Conservation (phyloP, 2,329 filamentous ascomycete species). For the Chalara sp. region DNA sequence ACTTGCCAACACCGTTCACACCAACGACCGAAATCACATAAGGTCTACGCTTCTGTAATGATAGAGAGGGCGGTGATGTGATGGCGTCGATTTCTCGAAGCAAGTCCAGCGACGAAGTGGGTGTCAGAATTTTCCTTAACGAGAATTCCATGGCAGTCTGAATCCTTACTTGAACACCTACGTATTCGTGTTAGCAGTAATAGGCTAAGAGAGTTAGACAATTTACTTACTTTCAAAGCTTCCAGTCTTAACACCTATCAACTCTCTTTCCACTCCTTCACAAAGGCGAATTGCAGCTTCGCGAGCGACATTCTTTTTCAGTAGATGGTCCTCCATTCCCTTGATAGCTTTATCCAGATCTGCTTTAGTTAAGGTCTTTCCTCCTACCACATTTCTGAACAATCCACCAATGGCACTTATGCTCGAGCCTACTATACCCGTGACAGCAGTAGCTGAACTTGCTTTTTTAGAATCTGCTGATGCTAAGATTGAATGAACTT, state of each 20-base stretch:
- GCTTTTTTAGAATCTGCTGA: slow-evolving; percentile 63
- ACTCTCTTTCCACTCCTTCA: slow-evolving; percentile 82
- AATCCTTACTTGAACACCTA: slow-evolving; percentile 72
- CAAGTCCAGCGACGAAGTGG: slow-evolving; percentile 88
- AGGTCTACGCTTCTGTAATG: slow-evolving; percentile 61
- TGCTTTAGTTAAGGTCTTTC: slow-evolving; percentile 82
- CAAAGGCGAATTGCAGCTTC: slow-evolving; percentile 90
- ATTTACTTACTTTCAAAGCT: slow-evolving; percentile 66
- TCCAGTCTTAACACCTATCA: slow-evolving; percentile 84
- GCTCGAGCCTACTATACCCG: slow-evolving; percentile 69
- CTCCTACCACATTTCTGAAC: slow-evolving; percentile 91
- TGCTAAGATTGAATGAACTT: slow-evolving; percentile 84
- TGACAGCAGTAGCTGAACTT: slow-evolving; percentile 34
- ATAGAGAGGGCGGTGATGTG: slow-evolving; percentile 57
- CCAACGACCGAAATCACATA: slow-evolving; percentile 98
- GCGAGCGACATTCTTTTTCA: slow-evolving; percentile 93
- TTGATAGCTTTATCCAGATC: slow-evolving; percentile 91
- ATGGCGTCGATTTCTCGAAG: slow-evolving; percentile 86
- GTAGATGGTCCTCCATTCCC: slow-evolving; percentile 89
- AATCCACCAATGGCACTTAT: slow-evolving; percentile 79
- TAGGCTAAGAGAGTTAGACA: neutral
- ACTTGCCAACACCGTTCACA: slow-evolving; percentile 97
- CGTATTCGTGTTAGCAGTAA: slow-evolving; percentile 17
- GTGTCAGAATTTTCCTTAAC: slow-evolving; percentile 89
- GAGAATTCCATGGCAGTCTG: slow-evolving; percentile 86